Base-by-base conservation (phyloP, 208 protist genomes). In the Perkinsela sp. region DNA sequence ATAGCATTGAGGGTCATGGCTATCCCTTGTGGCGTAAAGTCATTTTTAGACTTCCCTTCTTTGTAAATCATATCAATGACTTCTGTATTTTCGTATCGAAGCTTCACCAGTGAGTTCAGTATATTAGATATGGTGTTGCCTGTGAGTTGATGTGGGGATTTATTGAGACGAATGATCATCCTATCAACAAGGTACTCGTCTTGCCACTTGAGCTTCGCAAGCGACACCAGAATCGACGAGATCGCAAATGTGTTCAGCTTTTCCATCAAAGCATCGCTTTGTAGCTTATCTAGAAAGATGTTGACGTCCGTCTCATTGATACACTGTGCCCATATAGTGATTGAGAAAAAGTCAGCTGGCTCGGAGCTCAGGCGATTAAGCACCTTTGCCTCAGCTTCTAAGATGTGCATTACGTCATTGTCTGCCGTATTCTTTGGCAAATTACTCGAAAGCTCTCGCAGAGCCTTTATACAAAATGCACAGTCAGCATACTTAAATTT, bases 41-140 rank as follows among this genome's bases (percentile, higher is more conserved):
- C 40, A 6, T 22, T 57, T 57, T 57, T 57, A 6, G 6, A n/a
- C 22, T 6, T 22, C 40, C 40, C 40, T 57, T 57, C 40, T 22
- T 57, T 57, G 40, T n/a, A 57, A n/a, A 57, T 57, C 13, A 57
- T 57, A 57, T 57, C 40, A 57, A 57, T 57, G 13, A 57, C 40
- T 57, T 57, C 40, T 57, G 40, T 6, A 57, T 57, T 57, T 57
- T 57, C 40, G 22, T 57, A 57, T 6, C 40, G 40, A 57, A 57
- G 40, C 22, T 57, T 57, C 13, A 57, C 22, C 13, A 57, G 40
- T 6, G 40, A 57, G 40, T 57, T 57, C 13, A 57, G 40, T 57
- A 57, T 57, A 22, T 57, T 57, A 22, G 40, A 57, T n/a, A 57
- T 57, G 13, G 40, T 22, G 6, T 57, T 6, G 13, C 13, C 6